phyloP scores from a whole-genome alignment of 352 stramenopile genomes.

The Albugo candida region DNA sequence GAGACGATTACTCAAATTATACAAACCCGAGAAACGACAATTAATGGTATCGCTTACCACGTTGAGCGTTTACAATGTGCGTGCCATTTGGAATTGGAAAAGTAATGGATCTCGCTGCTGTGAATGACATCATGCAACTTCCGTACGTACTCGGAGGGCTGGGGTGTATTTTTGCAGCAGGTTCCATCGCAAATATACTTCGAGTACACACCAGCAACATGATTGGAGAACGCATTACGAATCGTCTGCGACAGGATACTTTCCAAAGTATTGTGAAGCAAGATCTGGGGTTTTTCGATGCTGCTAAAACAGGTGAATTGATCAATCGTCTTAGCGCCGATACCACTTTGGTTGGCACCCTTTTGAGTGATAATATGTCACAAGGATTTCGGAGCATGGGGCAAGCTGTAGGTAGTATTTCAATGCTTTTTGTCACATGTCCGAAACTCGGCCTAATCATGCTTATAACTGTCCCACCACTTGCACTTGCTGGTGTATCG shows the following conservation, averaged over 20 bases:
- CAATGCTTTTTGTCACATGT: slow-evolving; percentile 84
- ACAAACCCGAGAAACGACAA: slow-evolving; percentile 48
- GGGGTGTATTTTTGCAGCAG: slow-evolving; percentile 41
- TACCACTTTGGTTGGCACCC: slow-evolving; percentile 80
- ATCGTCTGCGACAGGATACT: slow-evolving; percentile 49
- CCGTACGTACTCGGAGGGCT: slow-evolving; percentile 31
- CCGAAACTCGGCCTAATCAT: slow-evolving; percentile 81
- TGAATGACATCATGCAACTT: slow-evolving; percentile 19
- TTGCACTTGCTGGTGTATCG: slow-evolving; percentile 70
- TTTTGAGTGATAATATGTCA: slow-evolving; percentile 82
- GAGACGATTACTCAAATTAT: slow-evolving; percentile 25
- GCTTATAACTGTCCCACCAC: slow-evolving; percentile 78
- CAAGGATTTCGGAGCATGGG: slow-evolving; percentile 53
- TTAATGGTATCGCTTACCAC: slow-evolving; percentile 37
- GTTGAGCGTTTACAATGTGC: slow-evolving; percentile 39
- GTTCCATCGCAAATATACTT: slow-evolving; percentile 48
- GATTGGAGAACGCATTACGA: slow-evolving; percentile 74
- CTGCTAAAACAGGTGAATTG: slow-evolving; percentile 76
- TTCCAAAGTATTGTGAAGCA: slow-evolving; percentile 70
- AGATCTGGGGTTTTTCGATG: slow-evolving; percentile 84
- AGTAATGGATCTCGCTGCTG: slow-evolving; percentile 52
- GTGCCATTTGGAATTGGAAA: slow-evolving; percentile 66
- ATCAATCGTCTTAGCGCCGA: slow-evolving; percentile 80
- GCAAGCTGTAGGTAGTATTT: slow-evolving; percentile 68
- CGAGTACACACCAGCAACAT: slow-evolving; percentile 67